Conservation (phyloP, 2,329 filamentous ascomycete genomes). For the Ampelomyces quisqualis region DNA sequence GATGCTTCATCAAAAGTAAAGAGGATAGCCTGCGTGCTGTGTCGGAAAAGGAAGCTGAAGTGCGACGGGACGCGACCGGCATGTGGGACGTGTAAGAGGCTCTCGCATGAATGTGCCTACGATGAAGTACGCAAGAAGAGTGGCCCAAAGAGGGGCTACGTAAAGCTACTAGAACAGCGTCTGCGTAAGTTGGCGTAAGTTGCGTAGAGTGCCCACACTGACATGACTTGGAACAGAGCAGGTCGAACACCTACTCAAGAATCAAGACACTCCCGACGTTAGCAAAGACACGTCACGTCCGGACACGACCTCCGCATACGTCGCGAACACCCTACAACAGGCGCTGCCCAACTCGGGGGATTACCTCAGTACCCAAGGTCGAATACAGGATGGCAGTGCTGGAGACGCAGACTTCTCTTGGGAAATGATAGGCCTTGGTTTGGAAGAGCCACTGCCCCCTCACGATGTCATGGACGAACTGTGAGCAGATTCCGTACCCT, state of each 20-base stretch:
- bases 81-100: constrained; percentile 83
- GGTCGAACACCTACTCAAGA: constrained; percentile 87
- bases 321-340: constrained; percentile 34
- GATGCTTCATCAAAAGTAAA: constrained; percentile 60
- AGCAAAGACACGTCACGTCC: constrained; percentile 26
- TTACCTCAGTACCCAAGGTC: constrained; percentile 18
- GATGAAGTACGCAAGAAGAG: constrained; percentile 93
- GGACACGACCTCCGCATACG: constrained; percentile 33
- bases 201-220: constrained; percentile 9
- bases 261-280: constrained; percentile 60
- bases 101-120: constrained; percentile 85
- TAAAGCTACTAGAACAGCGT: constrained; percentile 89
- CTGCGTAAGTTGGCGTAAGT: constrained; percentile 64
- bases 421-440: constrained; percentile 80
- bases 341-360: constrained; percentile 22
- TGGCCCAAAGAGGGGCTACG: constrained; percentile 90
- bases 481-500: constrained; percentile 49
- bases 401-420: constrained; percentile 61
- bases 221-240: constrained; percentile 63
- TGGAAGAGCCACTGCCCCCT: constrained; percentile 78
- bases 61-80: constrained; percentile 84
- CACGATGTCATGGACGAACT: constrained; percentile 83
- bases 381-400: constrained; percentile 12
- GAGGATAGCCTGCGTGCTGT: constrained; percentile 91
- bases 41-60: constrained; percentile 85